These are phyloP conservation scores for Hanseniaspora taiwanica DNA, from an alignment of 805 yeast genomes.

Conservation along the genomic window DNA sequence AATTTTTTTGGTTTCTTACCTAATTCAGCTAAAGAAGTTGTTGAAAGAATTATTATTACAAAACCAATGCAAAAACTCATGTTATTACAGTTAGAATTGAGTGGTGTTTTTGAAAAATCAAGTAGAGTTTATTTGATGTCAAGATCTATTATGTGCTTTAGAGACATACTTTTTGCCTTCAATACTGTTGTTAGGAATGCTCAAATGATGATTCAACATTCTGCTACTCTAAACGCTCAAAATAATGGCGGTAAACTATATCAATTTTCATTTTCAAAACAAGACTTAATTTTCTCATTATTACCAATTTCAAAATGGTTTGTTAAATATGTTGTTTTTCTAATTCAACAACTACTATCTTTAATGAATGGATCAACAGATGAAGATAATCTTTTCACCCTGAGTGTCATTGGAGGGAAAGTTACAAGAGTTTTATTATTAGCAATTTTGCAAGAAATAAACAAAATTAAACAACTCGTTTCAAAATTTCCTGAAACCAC, in stretches of 20 bases:
- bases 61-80: conserved; percentile 24
- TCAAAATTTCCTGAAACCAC: conserved; percentile 43
- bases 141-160: conserved; percentile 17
- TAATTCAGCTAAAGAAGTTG: conserved; percentile 23
- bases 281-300: conserved; percentile 47
- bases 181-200: conserved; percentile 24
- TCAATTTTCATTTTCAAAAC: conserved; percentile 42
- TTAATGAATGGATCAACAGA: conserved; percentile 19
- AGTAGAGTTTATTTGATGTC: conserved; percentile 21
- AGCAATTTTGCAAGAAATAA: conserved; percentile 54
- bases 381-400: conserved; percentile 29
- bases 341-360: conserved; percentile 60
- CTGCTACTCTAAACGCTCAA: conserved; percentile 29
- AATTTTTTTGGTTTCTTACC: conserved; percentile 23
- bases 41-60: conserved; percentile 24
- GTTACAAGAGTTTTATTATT: conserved; percentile 56
- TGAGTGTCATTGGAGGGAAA: conserved; percentile 51
- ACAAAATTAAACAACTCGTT: conserved; percentile 41
- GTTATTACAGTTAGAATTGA: conserved; percentile 23
- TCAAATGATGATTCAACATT: conserved; percentile 14
- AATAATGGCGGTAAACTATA: conserved; percentile 32
- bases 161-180: conserved; percentile 23
- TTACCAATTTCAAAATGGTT: conserved; percentile 83
- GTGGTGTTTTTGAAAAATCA: conserved; percentile 15
- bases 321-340: conserved; percentile 57